phyloP scores from a whole-genome alignment of 2,329 filamentous ascomycete species.

The Xylariomycetidae sp. region DNA sequence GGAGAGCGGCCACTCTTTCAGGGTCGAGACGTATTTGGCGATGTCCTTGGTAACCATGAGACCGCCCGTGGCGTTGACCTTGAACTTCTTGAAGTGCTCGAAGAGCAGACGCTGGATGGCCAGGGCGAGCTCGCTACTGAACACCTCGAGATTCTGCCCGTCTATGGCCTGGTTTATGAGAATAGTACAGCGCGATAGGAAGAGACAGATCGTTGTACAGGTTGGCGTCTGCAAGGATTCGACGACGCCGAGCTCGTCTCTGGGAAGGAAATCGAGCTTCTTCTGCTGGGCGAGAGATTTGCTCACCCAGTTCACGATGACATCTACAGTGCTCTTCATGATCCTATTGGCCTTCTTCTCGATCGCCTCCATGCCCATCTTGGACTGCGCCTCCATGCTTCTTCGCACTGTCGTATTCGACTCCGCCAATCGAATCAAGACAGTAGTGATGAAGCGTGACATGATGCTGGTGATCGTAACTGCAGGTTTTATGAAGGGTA shows the following conservation, averaged over 20 bases:
- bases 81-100: slow-evolving; percentile 91
- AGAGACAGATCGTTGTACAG: slow-evolving; percentile 75
- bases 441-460: slow-evolving; percentile 84
- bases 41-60: slow-evolving; percentile 96
- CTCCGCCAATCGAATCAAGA: slow-evolving; percentile 84
- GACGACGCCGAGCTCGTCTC: slow-evolving; percentile 62
- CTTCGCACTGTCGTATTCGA: slow-evolving; percentile 85
- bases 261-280: slow-evolving; percentile 87
- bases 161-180: slow-evolving; percentile 67
- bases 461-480: slow-evolving; percentile 91
- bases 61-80: slow-evolving; percentile 86
- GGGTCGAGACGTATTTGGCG: slow-evolving; percentile 81
- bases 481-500: slow-evolving; percentile 72
- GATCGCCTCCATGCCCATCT: slow-evolving; percentile 67
- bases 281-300: slow-evolving; percentile 73
- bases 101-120: slow-evolving; percentile 75
- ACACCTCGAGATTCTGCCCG: slow-evolving; percentile 75
- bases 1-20: slow-evolving; percentile 75
- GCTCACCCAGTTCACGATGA: slow-evolving; percentile 69
- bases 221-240: slow-evolving; percentile 83
- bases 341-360: slow-evolving; percentile 74
- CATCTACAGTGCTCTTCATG: slow-evolving; percentile 55
- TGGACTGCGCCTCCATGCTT: slow-evolving; percentile 82
- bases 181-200: slow-evolving; percentile 65
- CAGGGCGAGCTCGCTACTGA: slow-evolving; percentile 79